phyloP scores from a whole-genome alignment of 1,284 basidiomycete genomes.

The Paramarasmius palmivorus region DNA sequence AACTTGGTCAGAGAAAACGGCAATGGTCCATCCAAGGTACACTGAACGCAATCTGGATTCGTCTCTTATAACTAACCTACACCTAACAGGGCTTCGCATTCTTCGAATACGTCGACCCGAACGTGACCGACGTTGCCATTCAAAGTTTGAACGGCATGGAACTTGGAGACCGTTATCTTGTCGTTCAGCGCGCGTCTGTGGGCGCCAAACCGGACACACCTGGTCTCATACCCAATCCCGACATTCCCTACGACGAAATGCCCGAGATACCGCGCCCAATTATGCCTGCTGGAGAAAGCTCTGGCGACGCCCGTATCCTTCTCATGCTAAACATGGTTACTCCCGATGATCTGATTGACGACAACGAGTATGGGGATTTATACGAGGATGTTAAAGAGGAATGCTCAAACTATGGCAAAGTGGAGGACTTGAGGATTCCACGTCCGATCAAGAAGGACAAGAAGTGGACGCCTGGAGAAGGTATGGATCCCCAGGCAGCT shows the following conservation, averaged over 20 bases:
- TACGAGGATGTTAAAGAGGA: slow-evolving; percentile 96
- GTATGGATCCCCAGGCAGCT: slow-evolving; percentile 64
- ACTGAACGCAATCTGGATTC: slow-evolving; percentile 19
- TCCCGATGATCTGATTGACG: slow-evolving; percentile 88
- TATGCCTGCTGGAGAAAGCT: slow-evolving; percentile 74
- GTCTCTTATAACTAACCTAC: slow-evolving; percentile 7
- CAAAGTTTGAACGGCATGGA: slow-evolving; percentile 97
- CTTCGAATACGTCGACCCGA: slow-evolving; percentile 94
- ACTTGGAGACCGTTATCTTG: slow-evolving; percentile 93
- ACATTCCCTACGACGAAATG: slow-evolving; percentile 70
- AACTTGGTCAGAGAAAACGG: slow-evolving; percentile 96
- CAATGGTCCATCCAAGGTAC: slow-evolving; percentile 90
- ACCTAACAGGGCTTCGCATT: slow-evolving; percentile 88
- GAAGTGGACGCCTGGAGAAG: slow-evolving; percentile 73
- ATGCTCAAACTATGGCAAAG: slow-evolving; percentile 78
- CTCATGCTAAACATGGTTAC: slow-evolving; percentile 99
- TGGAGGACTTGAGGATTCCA: slow-evolving; percentile 88
- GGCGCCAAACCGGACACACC: slow-evolving; percentile 78
- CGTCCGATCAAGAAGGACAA: slow-evolving; percentile 86
- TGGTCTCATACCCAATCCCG: slow-evolving; percentile 60
- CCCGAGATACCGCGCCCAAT: slow-evolving; percentile 80
- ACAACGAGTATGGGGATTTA: slow-evolving; percentile 92
- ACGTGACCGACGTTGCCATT: slow-evolving; percentile 93
- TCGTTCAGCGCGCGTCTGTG: slow-evolving; percentile 95
- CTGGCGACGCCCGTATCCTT: slow-evolving; percentile 76